These are phyloP conservation scores for Verticillium albo-atrum DNA, from an alignment of 2,329 filamentous ascomycete species.

Conservation along the genomic window DNA sequence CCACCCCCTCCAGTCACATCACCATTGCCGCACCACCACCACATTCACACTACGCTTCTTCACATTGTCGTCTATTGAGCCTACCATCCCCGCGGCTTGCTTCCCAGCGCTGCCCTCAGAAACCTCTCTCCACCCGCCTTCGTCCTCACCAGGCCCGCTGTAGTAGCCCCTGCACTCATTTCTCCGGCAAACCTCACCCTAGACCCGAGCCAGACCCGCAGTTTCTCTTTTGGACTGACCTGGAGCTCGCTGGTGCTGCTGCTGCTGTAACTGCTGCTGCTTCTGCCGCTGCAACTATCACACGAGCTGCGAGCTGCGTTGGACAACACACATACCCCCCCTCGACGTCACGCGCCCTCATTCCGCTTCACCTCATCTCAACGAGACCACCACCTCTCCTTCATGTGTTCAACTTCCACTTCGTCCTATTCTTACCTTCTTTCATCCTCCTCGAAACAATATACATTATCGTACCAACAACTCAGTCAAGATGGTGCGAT, in stretches of 20 bases:
- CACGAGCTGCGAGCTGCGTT: neutral
- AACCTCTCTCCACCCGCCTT: neutral
- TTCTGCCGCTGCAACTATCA: neutral
- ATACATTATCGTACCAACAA: slow-evolving; percentile 3
- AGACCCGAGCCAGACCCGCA: neutral
- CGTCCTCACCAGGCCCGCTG: neutral
- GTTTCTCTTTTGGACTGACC: neutral
- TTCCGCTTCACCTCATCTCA: neutral
- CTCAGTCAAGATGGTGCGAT: slow-evolving; percentile 35
- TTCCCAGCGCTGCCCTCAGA: neutral
- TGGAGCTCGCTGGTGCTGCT: neutral
- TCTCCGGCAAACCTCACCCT: neutral
- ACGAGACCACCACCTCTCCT: slow-evolving; percentile 1
- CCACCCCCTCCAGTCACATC: neutral
- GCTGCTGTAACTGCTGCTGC: neutral
- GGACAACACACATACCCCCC: neutral
- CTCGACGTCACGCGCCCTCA: neutral
- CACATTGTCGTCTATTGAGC: neutral
- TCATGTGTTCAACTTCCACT: slow-evolving; percentile 1
- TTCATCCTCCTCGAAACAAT: slow-evolving; percentile 1
- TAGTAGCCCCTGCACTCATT: neutral
- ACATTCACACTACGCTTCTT: neutral
- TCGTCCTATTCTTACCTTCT: slow-evolving; percentile 3
- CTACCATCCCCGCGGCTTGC: neutral
- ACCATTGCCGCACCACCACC: too few relatives aligned